Conservation (phyloP, 2,329 filamentous ascomycete genomes). For the Blastomyces percursus region DNA sequence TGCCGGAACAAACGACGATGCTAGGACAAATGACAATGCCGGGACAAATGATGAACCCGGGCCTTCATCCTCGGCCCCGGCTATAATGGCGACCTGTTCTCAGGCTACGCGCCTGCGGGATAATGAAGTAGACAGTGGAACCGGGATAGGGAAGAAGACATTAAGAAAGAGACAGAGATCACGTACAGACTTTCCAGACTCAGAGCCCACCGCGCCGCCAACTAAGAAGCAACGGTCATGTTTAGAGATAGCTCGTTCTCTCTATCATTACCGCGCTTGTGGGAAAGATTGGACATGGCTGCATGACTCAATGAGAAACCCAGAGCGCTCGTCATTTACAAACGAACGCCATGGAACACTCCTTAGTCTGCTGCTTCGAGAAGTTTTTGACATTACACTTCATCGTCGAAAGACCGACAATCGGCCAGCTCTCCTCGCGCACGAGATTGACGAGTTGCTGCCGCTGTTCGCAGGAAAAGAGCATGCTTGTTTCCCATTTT, state of each 20-base stretch:
- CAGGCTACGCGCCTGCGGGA: not conserved
- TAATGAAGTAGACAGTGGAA: too few relatives aligned
- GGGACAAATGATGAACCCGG: not conserved
- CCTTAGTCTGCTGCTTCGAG: slow-evolving; percentile 26
- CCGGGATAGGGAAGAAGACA: not conserved
- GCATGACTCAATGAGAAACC: slow-evolving; percentile 23
- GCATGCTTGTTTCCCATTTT: slow-evolving; percentile 23
- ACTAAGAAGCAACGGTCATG: slow-evolving; percentile 14
- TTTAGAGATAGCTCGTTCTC: slow-evolving; percentile 18
- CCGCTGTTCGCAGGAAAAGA: slow-evolving; percentile 17
- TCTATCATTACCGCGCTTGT: slow-evolving; percentile 24
- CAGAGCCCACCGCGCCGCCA: not conserved
- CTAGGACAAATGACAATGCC: too few relatives aligned
- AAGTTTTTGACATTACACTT: slow-evolving; percentile 29
- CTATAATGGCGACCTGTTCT: not conserved
- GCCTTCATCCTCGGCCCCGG: not conserved
- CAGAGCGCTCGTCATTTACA: slow-evolving; percentile 16
- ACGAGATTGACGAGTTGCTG: slow-evolving; percentile 28
- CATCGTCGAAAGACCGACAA: slow-evolving; percentile 17
- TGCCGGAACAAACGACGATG: not conserved
- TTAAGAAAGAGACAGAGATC: slow-evolving; percentile 8
- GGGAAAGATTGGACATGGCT: slow-evolving; percentile 28
- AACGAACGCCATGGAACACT: slow-evolving; percentile 26
- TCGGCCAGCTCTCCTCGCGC: slow-evolving; percentile 21
- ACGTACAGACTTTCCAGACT: not conserved